These are phyloP conservation scores for Murraya paniculata DNA, from an alignment of 345 rosid genomes.

Conservation along the genomic window DNA sequence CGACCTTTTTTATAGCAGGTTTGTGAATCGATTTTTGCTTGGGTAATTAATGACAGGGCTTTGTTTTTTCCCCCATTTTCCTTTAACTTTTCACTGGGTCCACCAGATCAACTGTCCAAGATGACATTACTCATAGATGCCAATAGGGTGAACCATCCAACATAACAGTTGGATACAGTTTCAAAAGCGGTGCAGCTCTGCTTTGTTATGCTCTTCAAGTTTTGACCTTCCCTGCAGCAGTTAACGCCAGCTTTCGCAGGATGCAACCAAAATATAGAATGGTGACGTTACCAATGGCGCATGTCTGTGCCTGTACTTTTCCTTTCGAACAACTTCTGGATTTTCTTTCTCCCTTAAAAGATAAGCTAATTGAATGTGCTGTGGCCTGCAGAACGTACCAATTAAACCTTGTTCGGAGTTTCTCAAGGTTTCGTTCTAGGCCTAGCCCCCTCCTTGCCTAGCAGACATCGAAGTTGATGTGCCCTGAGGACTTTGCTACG, in stretches of 20 bases:
- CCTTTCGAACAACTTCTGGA: not conserved
- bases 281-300: not conserved
- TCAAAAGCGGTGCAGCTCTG: not conserved
- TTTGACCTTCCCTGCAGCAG: not conserved
- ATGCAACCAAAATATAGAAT: not conserved
- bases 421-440: not conserved
- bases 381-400: slow-evolving; percentile 7
- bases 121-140: not conserved
- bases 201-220: not conserved
- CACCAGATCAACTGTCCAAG: not conserved
- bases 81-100: not conserved
- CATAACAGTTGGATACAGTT: not conserved
- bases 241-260: not conserved
- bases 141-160: not conserved
- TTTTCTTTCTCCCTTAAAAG: not conserved
- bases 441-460: not conserved
- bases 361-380: not conserved
- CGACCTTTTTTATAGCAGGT: not conserved
- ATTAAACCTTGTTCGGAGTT: not conserved
- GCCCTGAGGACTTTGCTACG: too few relatives aligned
- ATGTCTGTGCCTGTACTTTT: not conserved
- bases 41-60: not conserved
- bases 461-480: not conserved
- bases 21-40: not conserved
- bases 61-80: not conserved